Conservation (phyloP, 192 early-diverging fungal genomes). For the Phlyctochytrium planicorne region DNA sequence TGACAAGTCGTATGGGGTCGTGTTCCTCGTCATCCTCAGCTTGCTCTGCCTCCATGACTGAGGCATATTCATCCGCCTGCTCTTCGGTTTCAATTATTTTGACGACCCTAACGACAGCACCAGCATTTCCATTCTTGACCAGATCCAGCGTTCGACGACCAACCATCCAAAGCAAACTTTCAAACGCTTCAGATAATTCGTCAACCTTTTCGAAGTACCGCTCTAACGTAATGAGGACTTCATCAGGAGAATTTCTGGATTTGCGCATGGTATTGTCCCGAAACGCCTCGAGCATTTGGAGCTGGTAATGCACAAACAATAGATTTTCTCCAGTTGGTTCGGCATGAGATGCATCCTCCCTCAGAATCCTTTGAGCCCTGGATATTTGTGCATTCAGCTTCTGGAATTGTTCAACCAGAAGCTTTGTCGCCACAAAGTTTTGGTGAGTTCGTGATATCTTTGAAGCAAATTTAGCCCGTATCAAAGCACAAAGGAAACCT, state of each 20-base stretch:
- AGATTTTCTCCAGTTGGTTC: slow-evolving; percentile 73
- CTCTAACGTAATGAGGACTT: slow-evolving; percentile 81
- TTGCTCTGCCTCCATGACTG: slow-evolving; percentile 35
- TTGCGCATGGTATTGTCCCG: slow-evolving; percentile 80
- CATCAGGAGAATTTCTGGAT: slow-evolving; percentile 61
- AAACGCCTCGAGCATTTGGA: slow-evolving; percentile 82
- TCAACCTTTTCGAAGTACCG: slow-evolving; percentile 87
- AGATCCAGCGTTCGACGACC: slow-evolving; percentile 78
- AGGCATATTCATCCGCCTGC: slow-evolving; percentile 74
- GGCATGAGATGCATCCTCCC: slow-evolving; percentile 61
- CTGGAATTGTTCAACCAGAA: slow-evolving; percentile 83
- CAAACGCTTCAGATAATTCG: slow-evolving; percentile 77
- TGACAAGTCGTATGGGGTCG: slow-evolving; percentile 42
- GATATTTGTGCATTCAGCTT: slow-evolving; percentile 80
- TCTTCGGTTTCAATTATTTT: slow-evolving; percentile 97
- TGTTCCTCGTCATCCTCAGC: slow-evolving; percentile 6
- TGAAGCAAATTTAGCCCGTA: neutral
- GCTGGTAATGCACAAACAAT: slow-evolving; percentile 82
- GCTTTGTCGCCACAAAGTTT: slow-evolving; percentile 90
- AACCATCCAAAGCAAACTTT: slow-evolving; percentile 82
- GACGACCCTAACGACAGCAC: slow-evolving; percentile 80
- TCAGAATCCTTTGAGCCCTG: slow-evolving; percentile 67
- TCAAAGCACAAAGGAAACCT: slow-evolving; percentile 42
- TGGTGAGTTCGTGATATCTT: slow-evolving; percentile 90
- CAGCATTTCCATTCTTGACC: slow-evolving; percentile 63